A percentile compares a stretch with the other conserved stretches of the same genome.
phyloP scores from a whole-genome alignment of 768 basidiomycete species.

The Tricholoma matsutake region DNA sequence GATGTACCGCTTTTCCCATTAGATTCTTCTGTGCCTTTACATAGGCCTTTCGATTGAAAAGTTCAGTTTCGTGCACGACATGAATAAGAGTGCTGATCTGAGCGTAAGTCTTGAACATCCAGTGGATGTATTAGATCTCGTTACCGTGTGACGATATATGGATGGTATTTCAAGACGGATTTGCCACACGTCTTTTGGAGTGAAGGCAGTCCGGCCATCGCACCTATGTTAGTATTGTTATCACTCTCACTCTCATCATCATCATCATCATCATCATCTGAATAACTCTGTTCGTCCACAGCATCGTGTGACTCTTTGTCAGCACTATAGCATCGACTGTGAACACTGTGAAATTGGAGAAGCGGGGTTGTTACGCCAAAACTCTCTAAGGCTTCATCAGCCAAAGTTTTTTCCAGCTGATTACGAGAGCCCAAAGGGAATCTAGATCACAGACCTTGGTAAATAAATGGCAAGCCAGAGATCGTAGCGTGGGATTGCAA shows the following conservation, averaged over 20 bases:
- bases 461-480: neutral
- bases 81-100: conserved; percentile 30
- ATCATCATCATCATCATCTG: conserved; percentile 8
- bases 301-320: neutral
- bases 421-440: conserved; percentile 21
- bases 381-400: conserved; percentile 30
- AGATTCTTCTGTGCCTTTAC: conserved; percentile 22
- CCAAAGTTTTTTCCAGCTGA: conserved; percentile 16
- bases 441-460: conserved; percentile 6
- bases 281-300: conserved; percentile 9
- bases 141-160: conserved; percentile 36
- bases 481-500: neutral
- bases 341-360: conserved; percentile 29
- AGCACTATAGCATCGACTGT: conserved; percentile 17
- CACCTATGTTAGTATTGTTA: neutral
- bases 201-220: neutral
- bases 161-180: conserved; percentile 24
- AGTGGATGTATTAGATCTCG: neutral
- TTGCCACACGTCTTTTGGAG: conserved; percentile 15
- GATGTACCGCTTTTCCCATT: conserved; percentile 18
- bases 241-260: neutral
- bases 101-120: neutral
- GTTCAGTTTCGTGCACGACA: conserved; percentile 28
- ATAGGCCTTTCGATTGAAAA: conserved; percentile 28
- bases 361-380: conserved; percentile 34